Evolutionary conservation across 345 rosid genomes (phyloP).

Genomic region (Corymbia maculata): DNA sequence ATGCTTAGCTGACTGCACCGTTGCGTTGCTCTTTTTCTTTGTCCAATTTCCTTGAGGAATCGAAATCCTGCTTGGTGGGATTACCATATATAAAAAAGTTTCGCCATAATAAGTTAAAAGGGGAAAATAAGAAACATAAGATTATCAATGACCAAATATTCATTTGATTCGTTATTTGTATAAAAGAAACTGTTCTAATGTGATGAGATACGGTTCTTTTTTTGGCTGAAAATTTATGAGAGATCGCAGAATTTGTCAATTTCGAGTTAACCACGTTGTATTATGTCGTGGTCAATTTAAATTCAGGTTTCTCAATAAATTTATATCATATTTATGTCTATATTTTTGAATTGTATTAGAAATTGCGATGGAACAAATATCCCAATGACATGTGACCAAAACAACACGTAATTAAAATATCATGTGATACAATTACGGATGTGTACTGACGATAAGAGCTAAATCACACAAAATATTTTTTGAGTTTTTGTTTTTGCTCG

Average conservation of each 20-base stretch:
- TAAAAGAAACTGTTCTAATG: too few species aligned
- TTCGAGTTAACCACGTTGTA: background rate
- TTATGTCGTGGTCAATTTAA: background rate
- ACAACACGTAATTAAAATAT: too few species aligned
- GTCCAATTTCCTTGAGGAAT: background rate
- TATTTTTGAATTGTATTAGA: background rate
- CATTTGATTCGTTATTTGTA: too few species aligned
- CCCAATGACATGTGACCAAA: too few species aligned
- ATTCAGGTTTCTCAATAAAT: background rate
- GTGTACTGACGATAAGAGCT: background rate
- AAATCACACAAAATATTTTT: background rate
- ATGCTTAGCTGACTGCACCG: background rate
- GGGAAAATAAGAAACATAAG: too few species aligned
- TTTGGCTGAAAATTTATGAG: accelerated
- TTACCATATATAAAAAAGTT: background rate
- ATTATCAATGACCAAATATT: too few species aligned
- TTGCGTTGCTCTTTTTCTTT: too few species aligned
- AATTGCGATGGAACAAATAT: background rate
- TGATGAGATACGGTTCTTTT: too few species aligned
- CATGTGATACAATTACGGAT: too few species aligned
- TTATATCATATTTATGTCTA: background rate
- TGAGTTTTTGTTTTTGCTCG: too few species aligned
- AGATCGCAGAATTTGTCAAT: background rate
- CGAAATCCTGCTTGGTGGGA: background rate
- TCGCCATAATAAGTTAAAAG: background rate